Evolutionary conservation across 495 filamentous ascomycete genomes (phyloP).

Genomic region (Lasiosphaeria miniovina): DNA sequence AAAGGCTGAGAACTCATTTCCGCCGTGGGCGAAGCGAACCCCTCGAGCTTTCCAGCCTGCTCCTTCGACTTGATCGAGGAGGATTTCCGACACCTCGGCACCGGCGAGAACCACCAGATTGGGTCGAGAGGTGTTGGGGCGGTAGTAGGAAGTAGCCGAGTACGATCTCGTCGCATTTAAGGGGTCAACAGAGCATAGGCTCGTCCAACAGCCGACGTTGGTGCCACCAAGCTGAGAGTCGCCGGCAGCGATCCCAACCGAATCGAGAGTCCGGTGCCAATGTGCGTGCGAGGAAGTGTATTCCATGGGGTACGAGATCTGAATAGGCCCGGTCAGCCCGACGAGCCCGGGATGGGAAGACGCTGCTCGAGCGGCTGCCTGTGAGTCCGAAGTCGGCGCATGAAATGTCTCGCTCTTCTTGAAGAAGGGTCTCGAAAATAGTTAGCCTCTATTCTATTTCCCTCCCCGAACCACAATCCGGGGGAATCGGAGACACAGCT

Average conservation of each 20-base stretch:
- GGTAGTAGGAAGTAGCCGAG: constrained; percentile 42
- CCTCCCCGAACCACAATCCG: background rate
- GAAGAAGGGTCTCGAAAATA: constrained; percentile 38
- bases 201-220: constrained; percentile 48
- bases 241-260: constrained; percentile 40
- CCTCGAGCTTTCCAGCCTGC: constrained; percentile 40
- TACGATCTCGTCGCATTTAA: constrained; percentile 43
- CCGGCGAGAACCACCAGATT: constrained; percentile 45
- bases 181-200: constrained; percentile 38
- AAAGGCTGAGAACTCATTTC: constrained; percentile 25
- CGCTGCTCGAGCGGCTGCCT: constrained; percentile 22
- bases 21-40: constrained; percentile 39
- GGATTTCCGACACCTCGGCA: constrained; percentile 36
- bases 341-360: constrained; percentile 29
- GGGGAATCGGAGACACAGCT: constrained; percentile 18
- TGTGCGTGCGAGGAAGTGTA: constrained; percentile 43
- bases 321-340: constrained; percentile 43
- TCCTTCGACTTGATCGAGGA: constrained; percentile 26
- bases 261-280: constrained; percentile 48
- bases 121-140: constrained; percentile 30
- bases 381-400: background rate
- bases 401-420: constrained; percentile 48
- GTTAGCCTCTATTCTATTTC: too few species aligned
- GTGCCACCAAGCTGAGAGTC: constrained; percentile 37
- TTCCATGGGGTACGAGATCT: constrained; percentile 41